Base-by-base conservation (phyloP, 2,329 filamentous ascomycete species). In the Fusarium sp. region DNA sequence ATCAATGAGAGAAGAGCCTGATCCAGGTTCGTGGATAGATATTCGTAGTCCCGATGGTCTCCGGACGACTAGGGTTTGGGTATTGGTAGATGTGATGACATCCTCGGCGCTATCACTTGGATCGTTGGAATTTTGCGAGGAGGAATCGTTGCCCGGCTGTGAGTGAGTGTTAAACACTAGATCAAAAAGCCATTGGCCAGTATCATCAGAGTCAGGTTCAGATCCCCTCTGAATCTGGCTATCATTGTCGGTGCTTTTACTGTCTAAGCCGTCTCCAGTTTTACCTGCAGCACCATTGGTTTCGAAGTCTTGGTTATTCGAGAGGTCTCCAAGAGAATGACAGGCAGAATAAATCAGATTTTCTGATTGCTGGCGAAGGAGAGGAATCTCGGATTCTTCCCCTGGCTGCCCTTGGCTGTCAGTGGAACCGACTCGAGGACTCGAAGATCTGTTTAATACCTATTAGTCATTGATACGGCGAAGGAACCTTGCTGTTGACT, bases 401-500 rank as follows among this genome's bases (percentile, higher is more conserved):
- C 38, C 18, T 8, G 15, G n/a, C 8, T 20, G 21, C 21, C 20
- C 24, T 9, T 1, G 5, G 6, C 12, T 13, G 2, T 4, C 16
- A 7, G 6, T 1, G 1, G 21, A 12, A 15, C 16, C 4, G 11
- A 8, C 2, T 2, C 20, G 31, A 9, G 12, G 11, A 18, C 10
- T 12, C 20, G n/a, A 16, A 4, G 8, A 26, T 8, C 46, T 49
- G 9, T 9, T 1, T 13, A 33, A 3, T 3, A 24, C n/a, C n/a
- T 4, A 1, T 3, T 11, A 3, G 44, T 24, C 9, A 33, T 4
- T 9, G 18, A 4, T 11, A 3, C n/a, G 0, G 5, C 5, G 5
- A 24, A 2, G 10, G 1, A 2, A 15, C 1, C 0, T 0, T 1
- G 11, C 16, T n/a, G 3, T 0, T 3, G 15, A n/a, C 46, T 26